Evolutionary conservation across 139 green algal species (phyloP).

Genomic region (Picochlorum sp.): DNA sequence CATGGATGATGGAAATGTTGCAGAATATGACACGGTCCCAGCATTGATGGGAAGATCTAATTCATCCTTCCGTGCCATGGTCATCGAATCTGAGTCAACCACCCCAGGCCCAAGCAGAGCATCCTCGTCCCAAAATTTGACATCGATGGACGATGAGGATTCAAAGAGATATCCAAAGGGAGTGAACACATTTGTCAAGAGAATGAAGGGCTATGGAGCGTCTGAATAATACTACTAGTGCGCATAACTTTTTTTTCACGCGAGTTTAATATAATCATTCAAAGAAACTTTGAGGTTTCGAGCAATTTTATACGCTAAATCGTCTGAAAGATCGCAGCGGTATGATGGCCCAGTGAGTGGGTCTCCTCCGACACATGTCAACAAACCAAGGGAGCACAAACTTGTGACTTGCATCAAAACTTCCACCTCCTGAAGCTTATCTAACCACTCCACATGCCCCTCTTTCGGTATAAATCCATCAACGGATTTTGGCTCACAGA

Average conservation of each 20-base stretch:
- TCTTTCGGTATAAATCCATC: conserved; percentile 16
- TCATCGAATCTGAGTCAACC: conserved; percentile 6
- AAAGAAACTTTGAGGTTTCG: conserved; percentile 32
- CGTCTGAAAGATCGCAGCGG: conserved; percentile 34
- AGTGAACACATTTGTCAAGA: conserved; percentile 22
- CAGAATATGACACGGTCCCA: conserved; percentile 40
- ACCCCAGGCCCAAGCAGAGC: neutral
- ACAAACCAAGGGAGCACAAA: conserved; percentile 34
- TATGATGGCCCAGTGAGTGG: conserved; percentile 29
- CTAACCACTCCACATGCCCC: neutral
- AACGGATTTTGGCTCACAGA: conserved; percentile 20
- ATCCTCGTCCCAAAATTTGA: neutral
- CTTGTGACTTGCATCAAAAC: conserved; percentile 32
- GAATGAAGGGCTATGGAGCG: conserved; percentile 5
- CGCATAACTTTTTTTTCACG: neutral
- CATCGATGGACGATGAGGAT: neutral
- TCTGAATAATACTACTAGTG: too few species aligned
- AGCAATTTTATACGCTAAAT: conserved; percentile 22
- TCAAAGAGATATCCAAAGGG: conserved; percentile 1
- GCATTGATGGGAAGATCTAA: conserved; percentile 16
- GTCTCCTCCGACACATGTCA: conserved; percentile 19
- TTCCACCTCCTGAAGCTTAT: conserved; percentile 20
- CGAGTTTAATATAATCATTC: conserved; percentile 26
- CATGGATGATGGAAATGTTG: conserved; percentile 46
- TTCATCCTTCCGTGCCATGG: conserved; percentile 27